phyloP scores from a whole-genome alignment of 306 rosid species.

The Ceratonia siliqua region DNA sequence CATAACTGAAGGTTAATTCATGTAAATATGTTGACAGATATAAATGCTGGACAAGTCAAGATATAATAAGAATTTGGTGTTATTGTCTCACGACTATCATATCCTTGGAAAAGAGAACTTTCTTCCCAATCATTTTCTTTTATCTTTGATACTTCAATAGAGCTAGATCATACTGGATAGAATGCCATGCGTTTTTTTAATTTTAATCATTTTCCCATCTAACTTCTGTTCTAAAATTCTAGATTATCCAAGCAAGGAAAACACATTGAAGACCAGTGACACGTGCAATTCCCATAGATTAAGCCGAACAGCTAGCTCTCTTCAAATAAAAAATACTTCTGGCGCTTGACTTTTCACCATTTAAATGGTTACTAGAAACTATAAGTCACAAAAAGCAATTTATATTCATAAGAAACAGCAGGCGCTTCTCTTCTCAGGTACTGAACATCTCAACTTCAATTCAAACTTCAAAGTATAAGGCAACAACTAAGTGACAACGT shows the following conservation, averaged over 20 bases:
- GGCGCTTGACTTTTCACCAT: not conserved
- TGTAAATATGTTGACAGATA: not conserved
- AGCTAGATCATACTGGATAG: not conserved
- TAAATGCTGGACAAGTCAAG: not conserved
- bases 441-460: not conserved
- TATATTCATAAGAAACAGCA: not conserved
- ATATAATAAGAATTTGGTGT: not conserved
- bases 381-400: not conserved
- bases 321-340: not conserved
- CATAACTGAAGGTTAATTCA: not conserved
- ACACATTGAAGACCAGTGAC: not conserved
- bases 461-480: not conserved
- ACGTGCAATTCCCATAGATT: not conserved
- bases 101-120: not conserved
- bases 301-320: not conserved
- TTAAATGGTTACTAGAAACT: not conserved
- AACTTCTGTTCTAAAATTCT: not conserved
- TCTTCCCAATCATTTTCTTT: not conserved
- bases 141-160: not conserved
- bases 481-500: not conserved
- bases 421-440: not conserved
- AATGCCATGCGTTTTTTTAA: not conserved
- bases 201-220: not conserved
- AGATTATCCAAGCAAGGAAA: not conserved
- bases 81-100: not conserved